Percentiles rank a stretch among this genome's conserved stretches.
phyloP scores from a whole-genome alignment of 768 basidiomycete genomes.

The Pilatotrama ljubarskyi region DNA sequence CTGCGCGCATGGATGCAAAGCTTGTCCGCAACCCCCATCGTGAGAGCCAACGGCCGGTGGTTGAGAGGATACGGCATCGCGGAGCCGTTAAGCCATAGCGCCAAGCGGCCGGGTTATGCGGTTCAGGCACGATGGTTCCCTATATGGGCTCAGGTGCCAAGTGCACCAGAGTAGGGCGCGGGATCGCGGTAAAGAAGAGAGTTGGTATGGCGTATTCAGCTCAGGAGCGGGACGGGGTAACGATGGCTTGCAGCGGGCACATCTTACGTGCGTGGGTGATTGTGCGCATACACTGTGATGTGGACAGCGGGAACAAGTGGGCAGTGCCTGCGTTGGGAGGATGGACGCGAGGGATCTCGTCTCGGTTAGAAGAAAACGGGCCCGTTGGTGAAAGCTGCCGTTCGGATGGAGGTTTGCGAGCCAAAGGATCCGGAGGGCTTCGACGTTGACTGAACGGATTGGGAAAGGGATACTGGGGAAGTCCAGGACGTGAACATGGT shows the following conservation, averaged over 20 bases:
- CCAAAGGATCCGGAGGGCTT: slow-evolving; percentile 15
- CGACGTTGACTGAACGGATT: slow-evolving; percentile 11
- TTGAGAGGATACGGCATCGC: too few relatives aligned
- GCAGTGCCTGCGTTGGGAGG: neutral
- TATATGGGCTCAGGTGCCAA: too few relatives aligned
- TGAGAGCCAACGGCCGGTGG: too few relatives aligned
- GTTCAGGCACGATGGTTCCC: too few relatives aligned
- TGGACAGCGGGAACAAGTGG: neutral
- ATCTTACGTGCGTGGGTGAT: neutral
- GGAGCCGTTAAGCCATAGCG: too few relatives aligned
- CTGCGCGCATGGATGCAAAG: neutral
- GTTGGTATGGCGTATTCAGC: too few relatives aligned
- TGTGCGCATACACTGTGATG: neutral
- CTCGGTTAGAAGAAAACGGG: slow-evolving; percentile 18
- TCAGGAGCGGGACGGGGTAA: too few relatives aligned
- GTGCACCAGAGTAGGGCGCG: too few relatives aligned
- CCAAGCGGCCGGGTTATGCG: too few relatives aligned
- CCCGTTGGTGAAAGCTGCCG: slow-evolving; percentile 10
- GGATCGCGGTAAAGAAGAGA: too few relatives aligned
- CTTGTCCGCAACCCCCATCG: too few relatives aligned
- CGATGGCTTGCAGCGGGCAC: too few relatives aligned
- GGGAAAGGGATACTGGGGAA: slow-evolving; percentile 9
- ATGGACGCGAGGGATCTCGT: neutral
- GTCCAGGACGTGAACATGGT: slow-evolving; percentile 7
- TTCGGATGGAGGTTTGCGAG: slow-evolving; percentile 9